Percentiles rank a stretch among this genome's conserved stretches.
These are phyloP conservation scores for Quercus robur DNA, from an alignment of 306 rosid genomes.

Conservation along the genomic window DNA sequence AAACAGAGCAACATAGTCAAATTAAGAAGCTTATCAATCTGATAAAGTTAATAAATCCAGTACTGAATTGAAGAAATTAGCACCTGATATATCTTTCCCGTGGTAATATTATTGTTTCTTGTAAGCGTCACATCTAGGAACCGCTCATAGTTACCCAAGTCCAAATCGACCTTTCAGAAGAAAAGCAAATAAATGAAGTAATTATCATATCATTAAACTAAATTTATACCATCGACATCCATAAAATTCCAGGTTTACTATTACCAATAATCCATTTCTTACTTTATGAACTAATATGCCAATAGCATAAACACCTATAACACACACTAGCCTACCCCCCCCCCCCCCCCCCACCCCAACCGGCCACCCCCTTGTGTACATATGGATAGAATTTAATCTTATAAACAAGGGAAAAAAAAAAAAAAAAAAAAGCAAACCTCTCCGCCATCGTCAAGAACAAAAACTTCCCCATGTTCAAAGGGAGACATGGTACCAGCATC, in stretches of 20 bases:
- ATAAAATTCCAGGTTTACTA: not conserved
- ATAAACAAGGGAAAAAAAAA: no score
- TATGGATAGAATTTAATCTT: no score
- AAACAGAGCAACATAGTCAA: slow-evolving; percentile 7
- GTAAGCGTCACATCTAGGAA: slow-evolving; percentile 92
- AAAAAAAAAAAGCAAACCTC: slow-evolving; percentile 46
- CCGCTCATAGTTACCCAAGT: slow-evolving; percentile 96
- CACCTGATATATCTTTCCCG: slow-evolving; percentile 96
- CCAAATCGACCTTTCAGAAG: slow-evolving; percentile 81
- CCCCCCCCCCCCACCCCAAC: no score
- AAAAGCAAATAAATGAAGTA: slow-evolving; percentile 12
- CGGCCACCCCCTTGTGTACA: no score
- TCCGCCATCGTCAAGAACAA: slow-evolving; percentile 98
- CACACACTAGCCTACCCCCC: no score
- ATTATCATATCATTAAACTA: not conserved
- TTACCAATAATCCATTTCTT: not conserved
- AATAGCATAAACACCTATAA: no score
- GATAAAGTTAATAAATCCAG: not conserved
- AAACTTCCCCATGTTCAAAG: slow-evolving; percentile 98
- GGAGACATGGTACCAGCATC: slow-evolving; percentile 99
- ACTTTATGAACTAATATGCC: not conserved
- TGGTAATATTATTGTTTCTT: slow-evolving; percentile 86
- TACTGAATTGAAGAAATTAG: slow-evolving; percentile 2
- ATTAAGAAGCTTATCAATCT: not conserved
- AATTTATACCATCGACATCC: slow-evolving; percentile 5